phyloP scores from a whole-genome alignment of 352 stramenopile species.

The Globisporangium yorkense region DNA sequence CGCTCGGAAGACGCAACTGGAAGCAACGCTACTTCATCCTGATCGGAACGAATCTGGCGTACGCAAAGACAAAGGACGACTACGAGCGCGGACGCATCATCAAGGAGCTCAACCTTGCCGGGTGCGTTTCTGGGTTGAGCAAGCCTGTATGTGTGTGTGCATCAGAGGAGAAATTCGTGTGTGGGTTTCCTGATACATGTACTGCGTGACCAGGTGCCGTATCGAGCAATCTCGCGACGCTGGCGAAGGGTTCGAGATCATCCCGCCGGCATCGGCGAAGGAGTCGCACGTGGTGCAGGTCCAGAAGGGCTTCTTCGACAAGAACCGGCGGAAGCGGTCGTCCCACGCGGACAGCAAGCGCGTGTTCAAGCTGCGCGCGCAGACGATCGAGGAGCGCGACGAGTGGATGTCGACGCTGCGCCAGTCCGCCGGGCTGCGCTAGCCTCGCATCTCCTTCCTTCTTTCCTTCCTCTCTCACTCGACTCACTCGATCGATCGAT shows the following conservation, averaged over 20 bases:
- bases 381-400: constrained; percentile 78
- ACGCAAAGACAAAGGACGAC: constrained; percentile 83
- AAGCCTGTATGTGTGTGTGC: not conserved
- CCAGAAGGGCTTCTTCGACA: constrained; percentile 73
- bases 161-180: not conserved
- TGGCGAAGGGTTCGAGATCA: constrained; percentile 82
- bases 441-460: not conserved
- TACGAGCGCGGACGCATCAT: constrained; percentile 85
- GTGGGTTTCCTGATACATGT: too few species aligned
- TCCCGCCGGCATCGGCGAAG: constrained; percentile 43
- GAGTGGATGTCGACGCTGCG: constrained; percentile 78
- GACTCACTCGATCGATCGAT: too few species aligned
- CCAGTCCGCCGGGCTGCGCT: constrained; percentile 39
- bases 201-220: constrained; percentile 29
- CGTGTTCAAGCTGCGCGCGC: constrained; percentile 78
- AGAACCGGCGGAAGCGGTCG: constrained; percentile 72
- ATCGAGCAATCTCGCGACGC: constrained; percentile 70
- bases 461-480: not conserved
- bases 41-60: constrained; percentile 58
- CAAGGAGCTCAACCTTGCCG: constrained; percentile 76
- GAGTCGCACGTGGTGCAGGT: constrained; percentile 65
- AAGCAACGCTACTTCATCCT: constrained; percentile 88
- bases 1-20: constrained; percentile 79
- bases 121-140: constrained; percentile 23
- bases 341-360: constrained; percentile 66